Evolutionary conservation across 495 filamentous ascomycete species (phyloP).

Genomic region (Penicillium salamii): DNA sequence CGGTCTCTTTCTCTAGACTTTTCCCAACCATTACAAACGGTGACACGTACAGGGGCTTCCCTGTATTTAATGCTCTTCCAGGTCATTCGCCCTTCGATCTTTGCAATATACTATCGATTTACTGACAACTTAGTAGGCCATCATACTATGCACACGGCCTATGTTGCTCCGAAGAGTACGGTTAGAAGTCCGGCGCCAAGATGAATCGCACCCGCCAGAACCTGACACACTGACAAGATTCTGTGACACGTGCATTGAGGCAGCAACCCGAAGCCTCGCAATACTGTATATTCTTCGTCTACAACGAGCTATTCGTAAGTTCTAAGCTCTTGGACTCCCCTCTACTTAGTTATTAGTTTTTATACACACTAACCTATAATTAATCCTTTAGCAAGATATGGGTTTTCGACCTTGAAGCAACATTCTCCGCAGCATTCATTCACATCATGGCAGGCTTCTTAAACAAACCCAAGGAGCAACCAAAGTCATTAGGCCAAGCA

Average conservation of each 20-base stretch:
- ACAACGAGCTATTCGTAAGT: constrained; percentile 18
- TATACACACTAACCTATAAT: no score
- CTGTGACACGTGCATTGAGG: constrained; percentile 24
- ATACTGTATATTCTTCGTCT: constrained; percentile 18
- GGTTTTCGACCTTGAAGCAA: constrained; percentile 25
- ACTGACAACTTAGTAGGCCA: constrained; percentile 7
- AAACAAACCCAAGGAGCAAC: constrained; percentile 6
- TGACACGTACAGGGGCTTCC: constrained; percentile 21
- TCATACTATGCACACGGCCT: constrained; percentile 22
- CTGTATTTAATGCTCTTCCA: constrained; percentile 23
- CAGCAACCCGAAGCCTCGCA: constrained; percentile 18
- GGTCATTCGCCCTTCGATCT: neutral
- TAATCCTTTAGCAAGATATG: constrained; percentile 26
- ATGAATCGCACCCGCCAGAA: no score
- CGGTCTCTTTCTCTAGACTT: constrained; percentile 14
- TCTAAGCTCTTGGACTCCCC: no score
- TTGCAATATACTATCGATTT: neutral
- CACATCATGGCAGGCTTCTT: constrained; percentile 20
- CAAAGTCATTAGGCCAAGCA: constrained; percentile 15
- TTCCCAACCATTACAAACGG: constrained; percentile 12
- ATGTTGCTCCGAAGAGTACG: constrained; percentile 20
- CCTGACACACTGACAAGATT: neutral
- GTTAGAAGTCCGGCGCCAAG: constrained; percentile 8
- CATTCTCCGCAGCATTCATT: constrained; percentile 25
- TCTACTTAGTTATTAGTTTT: no score